Conservation (phyloP, 805 yeast genomes). For the Candida ortonii region DNA sequence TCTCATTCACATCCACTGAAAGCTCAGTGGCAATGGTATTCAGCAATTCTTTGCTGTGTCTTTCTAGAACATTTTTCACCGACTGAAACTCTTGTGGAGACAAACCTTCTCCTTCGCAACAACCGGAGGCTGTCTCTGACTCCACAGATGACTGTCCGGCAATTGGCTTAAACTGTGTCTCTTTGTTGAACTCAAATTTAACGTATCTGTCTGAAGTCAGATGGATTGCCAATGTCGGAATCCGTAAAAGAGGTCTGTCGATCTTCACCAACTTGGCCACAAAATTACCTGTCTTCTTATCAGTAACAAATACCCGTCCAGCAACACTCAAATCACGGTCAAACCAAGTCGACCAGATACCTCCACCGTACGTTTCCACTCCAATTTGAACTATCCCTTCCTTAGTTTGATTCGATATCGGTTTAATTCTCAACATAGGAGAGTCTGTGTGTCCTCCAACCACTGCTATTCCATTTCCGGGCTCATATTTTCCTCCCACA, state of each 20-base stretch:
- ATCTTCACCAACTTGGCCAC: slow-evolving; percentile 73
- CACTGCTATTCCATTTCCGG: slow-evolving; percentile 81
- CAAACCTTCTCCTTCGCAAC: slow-evolving; percentile 51
- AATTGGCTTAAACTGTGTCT: slow-evolving; percentile 81
- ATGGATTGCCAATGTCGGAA: slow-evolving; percentile 94
- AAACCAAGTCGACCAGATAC: slow-evolving; percentile 96
- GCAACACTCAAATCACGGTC: slow-evolving; percentile 91
- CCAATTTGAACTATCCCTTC: slow-evolving; percentile 89
- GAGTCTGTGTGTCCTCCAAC: slow-evolving; percentile 97
- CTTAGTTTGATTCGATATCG: slow-evolving; percentile 63
- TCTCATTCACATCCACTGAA: slow-evolving; percentile 46
- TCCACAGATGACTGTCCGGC: slow-evolving; percentile 47
- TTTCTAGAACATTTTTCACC: slow-evolving; percentile 57
- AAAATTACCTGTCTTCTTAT: slow-evolving; percentile 42
- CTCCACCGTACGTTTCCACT: slow-evolving; percentile 94
- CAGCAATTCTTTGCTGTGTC: slow-evolving; percentile 76
- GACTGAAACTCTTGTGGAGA: slow-evolving; percentile 59
- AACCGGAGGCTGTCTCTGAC: slow-evolving; percentile 26
- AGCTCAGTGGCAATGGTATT: slow-evolving; percentile 67
- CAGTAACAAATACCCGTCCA: slow-evolving; percentile 78
- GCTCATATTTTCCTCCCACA: slow-evolving; percentile 67
- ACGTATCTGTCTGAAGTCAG: slow-evolving; percentile 70
- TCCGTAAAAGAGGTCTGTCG: slow-evolving; percentile 79
- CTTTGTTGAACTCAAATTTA: slow-evolving; percentile 87
- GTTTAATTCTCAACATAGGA: slow-evolving; percentile 86